Conservation (phyloP, 257 asterid species). For the Osmanthus fragrans region DNA sequence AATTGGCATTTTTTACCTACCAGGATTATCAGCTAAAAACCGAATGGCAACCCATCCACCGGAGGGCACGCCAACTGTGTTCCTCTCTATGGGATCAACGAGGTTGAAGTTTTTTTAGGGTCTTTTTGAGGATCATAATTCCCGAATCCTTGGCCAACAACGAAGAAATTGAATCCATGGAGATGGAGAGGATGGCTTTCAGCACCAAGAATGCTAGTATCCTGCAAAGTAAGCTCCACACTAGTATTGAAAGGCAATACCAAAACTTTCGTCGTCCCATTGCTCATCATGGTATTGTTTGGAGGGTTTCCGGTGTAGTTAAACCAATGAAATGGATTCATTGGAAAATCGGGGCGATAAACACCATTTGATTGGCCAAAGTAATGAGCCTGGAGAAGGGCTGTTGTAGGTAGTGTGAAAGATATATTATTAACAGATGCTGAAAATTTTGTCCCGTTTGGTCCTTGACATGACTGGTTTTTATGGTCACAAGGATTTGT, state of each 20-base stretch:
- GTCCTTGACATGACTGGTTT: constrained; percentile 44
- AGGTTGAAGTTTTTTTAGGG: constrained; percentile 39
- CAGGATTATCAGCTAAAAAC: constrained; percentile 51
- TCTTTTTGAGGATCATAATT: constrained; percentile 37
- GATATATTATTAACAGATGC: constrained; percentile 39
- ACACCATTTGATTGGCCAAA: constrained; percentile 31
- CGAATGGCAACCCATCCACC: constrained; percentile 59
- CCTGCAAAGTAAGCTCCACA: constrained; percentile 51
- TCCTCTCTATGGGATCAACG: constrained; percentile 46
- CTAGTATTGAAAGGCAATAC: constrained; percentile 27
- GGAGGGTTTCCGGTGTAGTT: constrained; percentile 38
- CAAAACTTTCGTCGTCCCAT: constrained; percentile 37
- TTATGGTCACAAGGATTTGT: constrained; percentile 30
- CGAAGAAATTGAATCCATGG: constrained; percentile 46
- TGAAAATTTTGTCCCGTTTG: constrained; percentile 40
- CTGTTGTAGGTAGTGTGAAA: constrained; percentile 30
- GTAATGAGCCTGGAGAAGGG: constrained; percentile 44
- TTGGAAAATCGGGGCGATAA: constrained; percentile 33
- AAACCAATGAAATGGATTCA: constrained; percentile 30
- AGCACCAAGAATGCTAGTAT: constrained; percentile 41
- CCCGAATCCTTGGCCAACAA: constrained; percentile 52
- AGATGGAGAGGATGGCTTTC: constrained; percentile 55
- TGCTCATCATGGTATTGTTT: constrained; percentile 29
- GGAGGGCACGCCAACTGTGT: constrained; percentile 45
- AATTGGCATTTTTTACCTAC: constrained; percentile 12